Evolutionary conservation across 2,329 filamentous ascomycete genomes (phyloP).

Genomic region (Erysiphe neolycopersici): DNA sequence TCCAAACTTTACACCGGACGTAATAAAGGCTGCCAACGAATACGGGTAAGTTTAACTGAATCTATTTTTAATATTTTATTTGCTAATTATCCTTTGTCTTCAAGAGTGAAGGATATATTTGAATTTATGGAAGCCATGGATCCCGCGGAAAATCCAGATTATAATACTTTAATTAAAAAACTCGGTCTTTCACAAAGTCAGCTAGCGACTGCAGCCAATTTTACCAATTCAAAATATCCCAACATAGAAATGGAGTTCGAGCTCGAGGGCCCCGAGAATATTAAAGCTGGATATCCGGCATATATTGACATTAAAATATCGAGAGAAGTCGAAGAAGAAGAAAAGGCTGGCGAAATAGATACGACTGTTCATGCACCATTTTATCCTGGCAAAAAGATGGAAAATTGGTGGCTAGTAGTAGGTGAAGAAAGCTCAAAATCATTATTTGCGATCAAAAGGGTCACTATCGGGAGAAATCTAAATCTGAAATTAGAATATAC

Average conservation of each 20-base stretch:
- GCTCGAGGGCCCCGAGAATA: conserved; percentile 51
- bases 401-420: conserved; percentile 97
- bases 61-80: background rate
- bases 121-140: conserved; percentile 99
- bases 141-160: conserved; percentile 68
- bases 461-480: conserved; percentile 58
- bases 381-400: conserved; percentile 73
- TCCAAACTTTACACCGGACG: conserved; percentile 67
- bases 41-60: conserved; percentile 31
- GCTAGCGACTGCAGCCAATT: conserved; percentile 66
- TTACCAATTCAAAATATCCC: conserved; percentile 91
- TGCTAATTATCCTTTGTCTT: conserved; percentile 12
- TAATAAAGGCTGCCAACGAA: conserved; percentile 57
- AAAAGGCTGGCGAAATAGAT: conserved; percentile 42
- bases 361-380: conserved; percentile 81
- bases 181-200: conserved; percentile 60
- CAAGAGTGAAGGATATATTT: conserved; percentile 70
- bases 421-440: conserved; percentile 76
- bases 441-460: conserved; percentile 76
- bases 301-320: conserved; percentile 66
- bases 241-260: conserved; percentile 81
- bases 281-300: conserved; percentile 55
- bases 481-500: conserved; percentile 68
- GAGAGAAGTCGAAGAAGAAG: conserved; percentile 52
- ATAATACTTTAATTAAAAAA: conserved; percentile 47